Conservation (phyloP, 1,284 basidiomycete genomes). For the Ceratobasidium sp. region DNA sequence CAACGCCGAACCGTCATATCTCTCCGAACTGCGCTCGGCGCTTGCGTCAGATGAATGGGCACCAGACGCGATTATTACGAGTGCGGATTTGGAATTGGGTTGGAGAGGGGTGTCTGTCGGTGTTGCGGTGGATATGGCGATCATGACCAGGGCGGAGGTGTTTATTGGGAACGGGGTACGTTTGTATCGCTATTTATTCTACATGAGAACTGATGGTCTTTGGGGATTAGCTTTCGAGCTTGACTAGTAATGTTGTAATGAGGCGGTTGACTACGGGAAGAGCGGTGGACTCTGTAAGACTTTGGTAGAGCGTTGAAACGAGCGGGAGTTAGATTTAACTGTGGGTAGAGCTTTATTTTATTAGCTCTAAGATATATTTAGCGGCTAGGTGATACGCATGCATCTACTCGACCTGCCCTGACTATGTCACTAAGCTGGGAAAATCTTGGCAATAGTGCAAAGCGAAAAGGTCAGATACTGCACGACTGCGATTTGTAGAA, state of each 20-base stretch:
- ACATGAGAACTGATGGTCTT: not conserved
- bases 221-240: constrained; percentile 46
- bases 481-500: too few species aligned
- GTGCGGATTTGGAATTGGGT: constrained; percentile 58
- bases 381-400: too few species aligned
- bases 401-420: too few species aligned
- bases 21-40: constrained; percentile 60
- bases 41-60: constrained; percentile 54
- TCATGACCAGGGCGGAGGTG: constrained; percentile 62
- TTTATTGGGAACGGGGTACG: constrained; percentile 68
- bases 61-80: constrained; percentile 56
- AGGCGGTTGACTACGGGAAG: not conserved
- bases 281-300: too few species aligned
- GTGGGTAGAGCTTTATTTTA: too few species aligned
- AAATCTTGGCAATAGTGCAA: too few species aligned
- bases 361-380: too few species aligned
- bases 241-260: constrained; percentile 46
- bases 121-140: constrained; percentile 65
- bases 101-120: constrained; percentile 63
- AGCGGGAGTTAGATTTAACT: too few species aligned
- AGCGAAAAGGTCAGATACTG: too few species aligned
- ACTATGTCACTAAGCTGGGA: too few species aligned
- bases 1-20: constrained; percentile 59
- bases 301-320: too few species aligned
- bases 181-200: constrained; percentile 43